phyloP scores from a whole-genome alignment of 2,329 filamentous ascomycete species.

The Fusarium cyanostomum region DNA sequence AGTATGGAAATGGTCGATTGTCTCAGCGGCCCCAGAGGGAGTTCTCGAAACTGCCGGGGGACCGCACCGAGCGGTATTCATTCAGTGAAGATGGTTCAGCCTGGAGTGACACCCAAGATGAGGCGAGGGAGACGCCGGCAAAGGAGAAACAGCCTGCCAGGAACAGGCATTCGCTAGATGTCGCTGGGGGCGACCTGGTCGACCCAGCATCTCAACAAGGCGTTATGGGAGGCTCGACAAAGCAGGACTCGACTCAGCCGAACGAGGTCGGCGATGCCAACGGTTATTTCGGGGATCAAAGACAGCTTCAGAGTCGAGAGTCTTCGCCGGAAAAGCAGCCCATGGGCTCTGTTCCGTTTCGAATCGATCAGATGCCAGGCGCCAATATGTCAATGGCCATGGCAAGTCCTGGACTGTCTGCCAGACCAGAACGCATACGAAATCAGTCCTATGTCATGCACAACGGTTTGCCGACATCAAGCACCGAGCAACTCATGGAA shows the following conservation, averaged over 20 bases:
- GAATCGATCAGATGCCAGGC: slow-evolving; percentile 33
- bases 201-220: slow-evolving; percentile 8
- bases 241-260: slow-evolving; percentile 21
- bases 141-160: slow-evolving; percentile 23
- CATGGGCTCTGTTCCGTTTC: slow-evolving; percentile 25
- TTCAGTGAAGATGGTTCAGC: slow-evolving; percentile 43
- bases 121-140: slow-evolving; percentile 31
- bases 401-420: slow-evolving; percentile 31
- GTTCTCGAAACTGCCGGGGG: slow-evolving; percentile 34
- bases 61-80: slow-evolving; percentile 37
- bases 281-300: slow-evolving; percentile 33
- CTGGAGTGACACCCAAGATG: slow-evolving; percentile 44
- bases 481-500: slow-evolving; percentile 36
- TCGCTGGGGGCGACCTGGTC: slow-evolving; percentile 3
- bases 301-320: slow-evolving; percentile 34
- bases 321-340: slow-evolving; percentile 38
- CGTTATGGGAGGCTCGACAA: slow-evolving; percentile 10
- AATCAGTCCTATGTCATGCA: slow-evolving; percentile 37
- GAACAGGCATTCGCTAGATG: slow-evolving; percentile 19
- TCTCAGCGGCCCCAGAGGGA: slow-evolving; percentile 41
- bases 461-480: slow-evolving; percentile 31
- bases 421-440: slow-evolving; percentile 31
- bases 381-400: slow-evolving; percentile 36
- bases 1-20: slow-evolving; percentile 41
- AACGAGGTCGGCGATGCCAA: slow-evolving; percentile 22